These are phyloP conservation scores for Exophiala oligosperma DNA, from an alignment of 2,329 filamentous ascomycete species.

Conservation along the genomic window DNA sequence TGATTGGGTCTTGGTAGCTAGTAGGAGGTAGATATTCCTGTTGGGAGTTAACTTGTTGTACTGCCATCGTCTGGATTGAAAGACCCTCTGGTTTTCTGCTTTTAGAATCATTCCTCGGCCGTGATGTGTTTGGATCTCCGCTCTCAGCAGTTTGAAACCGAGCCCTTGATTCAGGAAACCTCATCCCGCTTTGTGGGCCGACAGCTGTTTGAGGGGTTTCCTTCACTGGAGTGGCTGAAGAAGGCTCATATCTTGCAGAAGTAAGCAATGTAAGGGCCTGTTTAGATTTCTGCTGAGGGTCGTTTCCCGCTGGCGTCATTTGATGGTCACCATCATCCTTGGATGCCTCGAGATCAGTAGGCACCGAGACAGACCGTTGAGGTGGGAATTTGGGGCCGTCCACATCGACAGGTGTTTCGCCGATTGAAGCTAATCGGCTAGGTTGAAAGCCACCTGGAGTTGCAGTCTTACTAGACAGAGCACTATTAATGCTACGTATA, in stretches of 20 bases:
- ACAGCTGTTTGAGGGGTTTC: conserved; percentile 62
- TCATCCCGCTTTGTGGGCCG: conserved; percentile 66
- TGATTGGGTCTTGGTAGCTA: conserved; percentile 21
- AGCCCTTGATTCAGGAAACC: conserved; percentile 32
- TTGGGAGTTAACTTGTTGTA: conserved; percentile 52
- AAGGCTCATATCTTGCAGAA: conserved; percentile 47
- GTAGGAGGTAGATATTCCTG: conserved; percentile 46
- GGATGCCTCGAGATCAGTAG: conserved; percentile 26
- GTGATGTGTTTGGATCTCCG: conserved; percentile 58
- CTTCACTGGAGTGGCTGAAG: conserved; percentile 36
- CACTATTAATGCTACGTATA: conserved; percentile 68
- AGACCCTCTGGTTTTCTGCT: conserved; percentile 78
- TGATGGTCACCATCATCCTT: conserved; percentile 7
- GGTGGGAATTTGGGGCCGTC: conserved; percentile 39
- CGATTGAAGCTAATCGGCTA: conserved; percentile 71
- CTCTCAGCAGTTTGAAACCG: conserved; percentile 30
- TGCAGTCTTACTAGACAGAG: conserved; percentile 64
- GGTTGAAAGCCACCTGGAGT: conserved; percentile 59
- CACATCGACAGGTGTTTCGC: conserved; percentile 62
- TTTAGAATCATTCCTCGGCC: conserved; percentile 61
- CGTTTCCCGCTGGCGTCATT: conserved; percentile 40
- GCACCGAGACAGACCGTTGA: conserved; percentile 35
- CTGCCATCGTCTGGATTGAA: conserved; percentile 59
- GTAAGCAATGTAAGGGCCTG: conserved; percentile 43
- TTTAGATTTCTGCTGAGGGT: conserved; percentile 34